Base-by-base conservation (phyloP, 495 filamentous ascomycete species). In the Aspergillus kassunensis region DNA sequence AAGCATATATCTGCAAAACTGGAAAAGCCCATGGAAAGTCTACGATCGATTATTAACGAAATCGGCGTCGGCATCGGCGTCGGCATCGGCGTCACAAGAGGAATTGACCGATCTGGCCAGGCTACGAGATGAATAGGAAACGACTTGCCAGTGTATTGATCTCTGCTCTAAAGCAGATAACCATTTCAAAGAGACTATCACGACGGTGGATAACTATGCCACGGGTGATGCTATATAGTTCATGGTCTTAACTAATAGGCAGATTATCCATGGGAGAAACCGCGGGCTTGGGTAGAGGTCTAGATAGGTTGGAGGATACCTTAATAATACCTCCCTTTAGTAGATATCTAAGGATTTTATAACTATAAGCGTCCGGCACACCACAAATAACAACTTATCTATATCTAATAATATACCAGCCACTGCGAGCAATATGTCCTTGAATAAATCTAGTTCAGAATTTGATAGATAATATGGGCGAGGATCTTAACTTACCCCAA, bases 271-370 rank as follows among this genome's bases (percentile, higher is more conserved):
- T 37, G 67, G 69, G 34, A 72, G 55, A 50, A 74, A 74, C 33
- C 54, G 54, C 44, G 69, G 66, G 20, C 33, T 72, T 47, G 69
- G 70, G 11, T 69, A 61, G 67, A 69, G 69, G 53, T 66, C 60
- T n/a, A 70, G 65, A 56, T 66, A 74, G 49, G 68, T 74, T 36
- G 67, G 70, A 56, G 70, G 70, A 36, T 52, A 72, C 47, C 46
- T 74, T 21, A 66, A 63, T 53, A 58, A 74, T 53, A 48, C 47
- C 10, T 66, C 67, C n/a, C 13, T 74, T 34, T 66, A 70, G 40
- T 57, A 71, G 44, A 44, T 74, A 61, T 74, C 69, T 44, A 50
- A 57, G 43, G 69, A 74, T 51, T 61, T 74, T 27, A 43, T 59
- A 36, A 59, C 42, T 41, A 60, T 64, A 15, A 42, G 56, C 23